These are phyloP conservation scores for Pythium oligandrum DNA, from an alignment of 352 stramenopile genomes.

Conservation along the genomic window DNA sequence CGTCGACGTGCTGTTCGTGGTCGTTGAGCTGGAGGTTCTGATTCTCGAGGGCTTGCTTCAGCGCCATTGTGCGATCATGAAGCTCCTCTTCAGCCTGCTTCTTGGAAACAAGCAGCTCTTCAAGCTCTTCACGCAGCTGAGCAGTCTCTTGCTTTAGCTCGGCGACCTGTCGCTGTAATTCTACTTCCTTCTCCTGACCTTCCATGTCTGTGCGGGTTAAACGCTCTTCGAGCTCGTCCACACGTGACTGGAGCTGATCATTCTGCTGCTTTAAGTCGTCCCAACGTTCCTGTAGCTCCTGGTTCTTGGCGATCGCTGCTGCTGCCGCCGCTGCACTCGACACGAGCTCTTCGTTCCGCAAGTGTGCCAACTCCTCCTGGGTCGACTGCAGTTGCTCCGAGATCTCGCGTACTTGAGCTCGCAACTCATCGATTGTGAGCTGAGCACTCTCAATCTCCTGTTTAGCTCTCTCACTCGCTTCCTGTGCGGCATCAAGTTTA, in stretches of 20 bases:
- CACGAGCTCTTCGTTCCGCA: constrained; percentile 41
- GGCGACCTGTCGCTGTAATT: constrained; percentile 47
- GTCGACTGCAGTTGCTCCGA: constrained; percentile 43
- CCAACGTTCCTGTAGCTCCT: constrained; percentile 49
- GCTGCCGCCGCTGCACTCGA: constrained; percentile 40
- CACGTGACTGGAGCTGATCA: constrained; percentile 44
- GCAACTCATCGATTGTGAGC: constrained; percentile 34
- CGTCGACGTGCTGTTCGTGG: constrained; percentile 39
- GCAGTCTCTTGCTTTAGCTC: constrained; percentile 48
- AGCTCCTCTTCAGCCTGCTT: constrained; percentile 48
- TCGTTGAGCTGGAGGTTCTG: constrained; percentile 31
- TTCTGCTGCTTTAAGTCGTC: constrained; percentile 49
- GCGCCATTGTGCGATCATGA: constrained; percentile 28
- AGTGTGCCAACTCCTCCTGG: constrained; percentile 37
- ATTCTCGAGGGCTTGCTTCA: constrained; percentile 41
- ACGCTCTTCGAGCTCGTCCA: constrained; percentile 53
- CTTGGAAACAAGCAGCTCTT: constrained; percentile 40
- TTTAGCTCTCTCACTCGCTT: constrained; percentile 26
- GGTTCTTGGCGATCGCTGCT: constrained; percentile 46
- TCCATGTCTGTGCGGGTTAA: constrained; percentile 31
- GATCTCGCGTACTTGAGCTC: constrained; percentile 55
- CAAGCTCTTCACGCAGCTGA: constrained; percentile 39
- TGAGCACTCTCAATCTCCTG: constrained; percentile 22
- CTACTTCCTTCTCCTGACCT: constrained; percentile 32
- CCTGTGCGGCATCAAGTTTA: constrained; percentile 39